phyloP scores from a whole-genome alignment of 768 basidiomycete species.

The Mycena vulgaris region DNA sequence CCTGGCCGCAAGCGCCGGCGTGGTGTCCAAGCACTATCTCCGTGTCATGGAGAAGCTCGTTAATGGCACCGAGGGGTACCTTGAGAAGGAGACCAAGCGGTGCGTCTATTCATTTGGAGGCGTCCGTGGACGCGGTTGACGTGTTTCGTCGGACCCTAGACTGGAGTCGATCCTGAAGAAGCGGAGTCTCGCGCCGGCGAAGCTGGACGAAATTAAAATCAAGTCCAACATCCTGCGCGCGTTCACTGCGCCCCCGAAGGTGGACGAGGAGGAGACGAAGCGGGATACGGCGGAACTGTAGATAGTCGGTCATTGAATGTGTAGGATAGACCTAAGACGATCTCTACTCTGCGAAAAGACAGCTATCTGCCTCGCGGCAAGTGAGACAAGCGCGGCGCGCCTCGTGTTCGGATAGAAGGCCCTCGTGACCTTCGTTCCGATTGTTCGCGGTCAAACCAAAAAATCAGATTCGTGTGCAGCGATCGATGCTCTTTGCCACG shows the following conservation, averaged over 20 bases:
- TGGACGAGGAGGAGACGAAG: slow-evolving; percentile 55
- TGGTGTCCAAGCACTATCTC: slow-evolving; percentile 82
- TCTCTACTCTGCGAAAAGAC: slow-evolving; percentile 5
- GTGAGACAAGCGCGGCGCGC: slow-evolving; percentile 37
- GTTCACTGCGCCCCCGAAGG: slow-evolving; percentile 61
- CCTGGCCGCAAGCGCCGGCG: slow-evolving; percentile 66
- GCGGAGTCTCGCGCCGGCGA: slow-evolving; percentile 79
- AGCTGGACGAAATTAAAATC: slow-evolving; percentile 94
- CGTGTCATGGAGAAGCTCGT: slow-evolving; percentile 92
- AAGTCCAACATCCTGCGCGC: slow-evolving; percentile 89
- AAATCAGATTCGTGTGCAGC: slow-evolving; percentile 21
- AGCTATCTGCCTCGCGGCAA: slow-evolving; percentile 37
- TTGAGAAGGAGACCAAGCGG: slow-evolving; percentile 91
- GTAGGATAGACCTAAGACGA: slow-evolving; percentile 13
- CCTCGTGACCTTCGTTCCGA: slow-evolving; percentile 48
- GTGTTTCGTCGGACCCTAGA: slow-evolving; percentile 54
- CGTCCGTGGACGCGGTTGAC: slow-evolving; percentile 36
- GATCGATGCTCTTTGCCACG: slow-evolving; percentile 34
- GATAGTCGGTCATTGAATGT: slow-evolving; percentile 22
- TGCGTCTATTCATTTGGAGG: slow-evolving; percentile 51
- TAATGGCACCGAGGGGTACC: slow-evolving; percentile 78
- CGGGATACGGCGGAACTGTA: slow-evolving; percentile 58
- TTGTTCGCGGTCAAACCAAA: slow-evolving; percentile 32
- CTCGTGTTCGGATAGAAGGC: slow-evolving; percentile 50
- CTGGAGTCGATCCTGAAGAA: slow-evolving; percentile 84